Conservation (phyloP, 371 early-diverging fungal genomes). For the Mortierella sp. region DNA sequence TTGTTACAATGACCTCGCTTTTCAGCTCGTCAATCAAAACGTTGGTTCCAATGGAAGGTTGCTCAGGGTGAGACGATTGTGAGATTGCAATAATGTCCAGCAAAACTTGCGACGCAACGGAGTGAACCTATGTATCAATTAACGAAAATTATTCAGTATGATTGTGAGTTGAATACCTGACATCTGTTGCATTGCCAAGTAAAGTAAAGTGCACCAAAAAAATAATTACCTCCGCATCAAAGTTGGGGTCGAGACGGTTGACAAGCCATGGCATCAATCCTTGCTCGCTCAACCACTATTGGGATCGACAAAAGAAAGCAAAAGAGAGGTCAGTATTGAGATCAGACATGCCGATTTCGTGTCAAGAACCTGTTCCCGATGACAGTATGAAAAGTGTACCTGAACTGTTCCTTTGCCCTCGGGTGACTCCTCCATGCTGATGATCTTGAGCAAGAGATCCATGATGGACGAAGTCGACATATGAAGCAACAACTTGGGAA, state of each 20-base stretch:
- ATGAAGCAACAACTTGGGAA: constrained; percentile 78
- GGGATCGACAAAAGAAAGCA: not conserved
- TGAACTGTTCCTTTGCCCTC: constrained; percentile 85
- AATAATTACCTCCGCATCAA: constrained; percentile 73
- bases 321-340: not conserved
- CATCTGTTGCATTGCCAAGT: not conserved
- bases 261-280: constrained; percentile 84
- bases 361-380: constrained; percentile 68
- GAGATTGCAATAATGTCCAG: constrained; percentile 93
- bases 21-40: constrained; percentile 86
- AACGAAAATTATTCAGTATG: not conserved
- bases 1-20: constrained; percentile 77
- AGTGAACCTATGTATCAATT: constrained; percentile 74
- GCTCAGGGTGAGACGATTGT: constrained; percentile 78
- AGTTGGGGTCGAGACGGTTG: constrained; percentile 82
- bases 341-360: too few species aligned
- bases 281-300: constrained; percentile 87
- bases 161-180: not conserved
- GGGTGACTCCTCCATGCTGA: constrained; percentile 90
- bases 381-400: constrained; percentile 63
- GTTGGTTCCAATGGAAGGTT: constrained; percentile 79
- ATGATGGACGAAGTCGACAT: constrained; percentile 89
- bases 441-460: constrained; percentile 91
- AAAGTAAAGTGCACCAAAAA: not conserved
- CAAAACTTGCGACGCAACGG: constrained; percentile 90